Evolutionary conservation across 2,329 filamentous ascomycete species (phyloP).

Genomic region (Nemania sp.): DNA sequence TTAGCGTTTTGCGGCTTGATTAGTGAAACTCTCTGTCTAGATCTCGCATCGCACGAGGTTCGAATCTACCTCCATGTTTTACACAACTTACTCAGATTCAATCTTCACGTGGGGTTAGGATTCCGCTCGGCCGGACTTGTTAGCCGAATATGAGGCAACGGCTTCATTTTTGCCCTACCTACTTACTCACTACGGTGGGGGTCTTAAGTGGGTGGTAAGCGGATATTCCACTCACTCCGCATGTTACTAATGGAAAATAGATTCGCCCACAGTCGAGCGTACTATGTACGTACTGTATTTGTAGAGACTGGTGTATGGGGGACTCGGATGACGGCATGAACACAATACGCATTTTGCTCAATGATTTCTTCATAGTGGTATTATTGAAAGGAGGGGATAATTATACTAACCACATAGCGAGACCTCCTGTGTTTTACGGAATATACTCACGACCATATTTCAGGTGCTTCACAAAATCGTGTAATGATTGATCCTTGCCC

Average conservation of each 20-base stretch:
- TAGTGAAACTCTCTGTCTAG: background rate
- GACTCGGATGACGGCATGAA: background rate
- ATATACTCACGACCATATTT: too few species aligned
- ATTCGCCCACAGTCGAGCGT: slow-evolving; percentile 13
- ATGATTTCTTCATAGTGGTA: too few species aligned
- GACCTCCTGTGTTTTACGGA: too few species aligned
- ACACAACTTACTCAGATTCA: background rate
- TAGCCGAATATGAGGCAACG: slow-evolving; percentile 7
- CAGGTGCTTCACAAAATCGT: too few species aligned
- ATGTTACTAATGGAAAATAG: slow-evolving; percentile 7
- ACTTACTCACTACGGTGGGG: slow-evolving; percentile 8
- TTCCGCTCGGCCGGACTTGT: background rate
- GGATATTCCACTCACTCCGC: slow-evolving; percentile 18
- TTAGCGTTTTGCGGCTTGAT: background rate
- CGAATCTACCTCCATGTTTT: background rate
- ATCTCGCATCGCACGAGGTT: background rate
- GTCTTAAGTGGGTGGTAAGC: slow-evolving; percentile 8
- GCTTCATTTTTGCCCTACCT: background rate
- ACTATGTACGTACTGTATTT: background rate
- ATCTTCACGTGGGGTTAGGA: background rate
- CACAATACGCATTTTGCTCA: background rate
- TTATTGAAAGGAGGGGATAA: too few species aligned
- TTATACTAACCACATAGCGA: too few species aligned
- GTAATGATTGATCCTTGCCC: too few species aligned
- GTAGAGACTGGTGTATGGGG: background rate